These are phyloP conservation scores for Tulasnella sp. DNA, from an alignment of 768 basidiomycete genomes.

Conservation along the genomic window DNA sequence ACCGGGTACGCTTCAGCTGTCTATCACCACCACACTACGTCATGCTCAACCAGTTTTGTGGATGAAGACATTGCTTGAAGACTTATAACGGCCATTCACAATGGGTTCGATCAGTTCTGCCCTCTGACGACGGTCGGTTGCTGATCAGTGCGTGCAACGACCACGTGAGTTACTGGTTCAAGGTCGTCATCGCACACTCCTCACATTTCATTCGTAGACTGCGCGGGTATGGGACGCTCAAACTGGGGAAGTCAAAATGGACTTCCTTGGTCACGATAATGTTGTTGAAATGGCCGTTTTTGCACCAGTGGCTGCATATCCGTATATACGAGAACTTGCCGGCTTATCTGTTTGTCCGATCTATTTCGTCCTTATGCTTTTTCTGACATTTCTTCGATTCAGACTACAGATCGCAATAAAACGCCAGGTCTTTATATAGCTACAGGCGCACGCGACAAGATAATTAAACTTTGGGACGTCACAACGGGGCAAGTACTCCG, in stretches of 20 bases:
- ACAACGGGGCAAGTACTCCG: conserved; percentile 68
- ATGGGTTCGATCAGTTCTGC: conserved; percentile 58
- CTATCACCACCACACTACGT: background rate
- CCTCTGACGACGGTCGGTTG: conserved; percentile 51
- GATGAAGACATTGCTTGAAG: conserved; percentile 52
- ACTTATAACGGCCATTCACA: conserved; percentile 68
- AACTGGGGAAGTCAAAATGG: conserved; percentile 65
- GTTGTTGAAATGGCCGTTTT: conserved; percentile 73
- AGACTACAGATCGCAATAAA: conserved; percentile 16
- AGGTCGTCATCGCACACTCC: conserved; percentile 9
- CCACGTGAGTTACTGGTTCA: conserved; percentile 41
- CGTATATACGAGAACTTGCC: conserved; percentile 63
- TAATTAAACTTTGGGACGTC: conserved; percentile 83
- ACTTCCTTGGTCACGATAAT: conserved; percentile 79
- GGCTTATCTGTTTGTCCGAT: conserved; percentile 45
- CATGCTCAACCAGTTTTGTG: background rate
- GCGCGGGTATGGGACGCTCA: conserved; percentile 61
- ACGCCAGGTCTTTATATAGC: conserved; percentile 38
- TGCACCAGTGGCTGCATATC: conserved; percentile 62
- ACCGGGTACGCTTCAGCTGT: conserved; percentile 51
- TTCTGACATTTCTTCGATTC: background rate
- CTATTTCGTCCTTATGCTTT: background rate
- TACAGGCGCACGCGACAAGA: conserved; percentile 83
- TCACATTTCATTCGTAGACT: conserved; percentile 37
- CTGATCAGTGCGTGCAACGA: conserved; percentile 77